Base-by-base conservation (phyloP, 1,284 basidiomycete genomes). In the Trichosporon ovoides region DNA sequence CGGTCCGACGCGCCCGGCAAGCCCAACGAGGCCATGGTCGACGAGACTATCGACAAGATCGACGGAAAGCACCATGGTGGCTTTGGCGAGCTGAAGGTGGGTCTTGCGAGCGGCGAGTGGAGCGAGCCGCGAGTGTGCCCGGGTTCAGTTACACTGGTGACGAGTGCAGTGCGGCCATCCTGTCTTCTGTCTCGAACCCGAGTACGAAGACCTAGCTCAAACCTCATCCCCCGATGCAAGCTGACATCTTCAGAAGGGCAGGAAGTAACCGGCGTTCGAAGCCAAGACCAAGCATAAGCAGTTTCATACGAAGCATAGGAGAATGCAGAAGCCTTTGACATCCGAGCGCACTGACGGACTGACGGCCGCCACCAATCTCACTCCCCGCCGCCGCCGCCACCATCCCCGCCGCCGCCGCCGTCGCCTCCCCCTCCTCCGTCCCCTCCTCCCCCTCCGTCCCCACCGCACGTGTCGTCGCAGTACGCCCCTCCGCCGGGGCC, bases 41-140 rank as follows among this genome's bases (percentile, higher is more conserved):
- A 52, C n/a, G 55, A 54, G 53, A 61, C 59, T 16, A 49, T 53
- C 18, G 10, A 38, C n/a, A 49, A 48, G 49, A 20, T 54, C 34
- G 38, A 51, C 34, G 22, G 13, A 6, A 53, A 51, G 46, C 40
- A 38, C 40, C 24, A 55, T 24, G 58, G 37, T 7, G 58, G 19
- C 13, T 12, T 36, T 31, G 36, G 38, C 51, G 40, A 48, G 34
- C 40, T 38, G 13, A 33, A 34, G 40, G 22, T 52, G 50, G n/a
- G 34, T 51, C 11, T 7, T 2, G 24, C n/a, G 43, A 3, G 20
- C 33, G 4, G 19, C n/a, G 5, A 22, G 18, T 13, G 36, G 36
- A 10, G 37, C 12, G 52, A 24, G 52, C n/a, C n/a, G n/a, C n/a
- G n/a, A n/a, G n/a, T n/a, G n/a, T n/a, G n/a, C n/a, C n/a, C n/a